Base-by-base conservation (phyloP, 495 filamentous ascomycete species). In the Glonium stellatum region DNA sequence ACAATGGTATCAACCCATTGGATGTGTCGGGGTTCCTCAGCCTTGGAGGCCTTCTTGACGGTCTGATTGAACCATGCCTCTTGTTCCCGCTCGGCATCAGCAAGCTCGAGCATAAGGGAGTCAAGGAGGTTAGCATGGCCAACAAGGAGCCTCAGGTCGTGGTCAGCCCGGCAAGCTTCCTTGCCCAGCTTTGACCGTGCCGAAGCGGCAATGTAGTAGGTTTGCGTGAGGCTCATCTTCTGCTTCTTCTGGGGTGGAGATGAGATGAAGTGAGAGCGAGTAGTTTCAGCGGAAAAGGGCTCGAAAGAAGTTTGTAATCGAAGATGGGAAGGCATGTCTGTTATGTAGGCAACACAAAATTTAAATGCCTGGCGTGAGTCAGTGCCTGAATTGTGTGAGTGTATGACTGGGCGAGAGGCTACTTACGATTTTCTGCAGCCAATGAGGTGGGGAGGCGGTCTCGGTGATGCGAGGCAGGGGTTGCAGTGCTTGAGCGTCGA, bases 101-200 rank as follows among this genome's bases (percentile, higher is more conserved):
- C 84, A 18, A 98, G 88, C 71, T 96, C 91, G 61, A 96, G 78
- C 93, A 97, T 97, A 65, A 98, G 79, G 12, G 85, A 85, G 78
- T 98, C 93, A 67, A 98, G 88, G 13, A 98, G 85, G 80, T 98
- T 98, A 80, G 93, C 93, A 76, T 98, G 93, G 59, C 95, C 87
- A 62, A 98, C 93, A 55, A 98, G 84, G 12, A 92, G 84, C 69
- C 92, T 84, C 60, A 98, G 87, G 78, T 97, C 85, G 79, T 97
- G 95, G 70, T 97, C 95, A 66, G 86, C 79, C 61, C 84, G 84
- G 75, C 84, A 83, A 80, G 93, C 93, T 77, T 97, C 92, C 55
- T 79, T 81, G 59, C 89, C 88, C 69, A 98, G 91, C 89, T 98
- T 97, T 72, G 84, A 86, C 67, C 93, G 84, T 72, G 93, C 93